Conservation (phyloP, 2,329 filamentous ascomycete species). For the Berkeleyomyces basicola region DNA sequence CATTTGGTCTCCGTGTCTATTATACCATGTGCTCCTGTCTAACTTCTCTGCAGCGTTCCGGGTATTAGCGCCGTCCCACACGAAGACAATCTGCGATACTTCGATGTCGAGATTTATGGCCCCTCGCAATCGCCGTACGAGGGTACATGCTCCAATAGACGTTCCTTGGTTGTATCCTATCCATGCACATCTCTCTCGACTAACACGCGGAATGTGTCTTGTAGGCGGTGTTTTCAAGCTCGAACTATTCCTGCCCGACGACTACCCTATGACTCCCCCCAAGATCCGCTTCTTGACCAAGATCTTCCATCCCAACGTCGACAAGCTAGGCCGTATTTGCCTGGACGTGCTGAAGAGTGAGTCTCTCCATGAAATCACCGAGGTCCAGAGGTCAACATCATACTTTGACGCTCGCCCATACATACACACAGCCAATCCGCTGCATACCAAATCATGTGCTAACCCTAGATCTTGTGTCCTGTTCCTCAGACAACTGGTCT, state of each 20-base stretch:
- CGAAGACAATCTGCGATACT: slow-evolving; percentile 94
- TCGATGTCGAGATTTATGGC: slow-evolving; percentile 92
- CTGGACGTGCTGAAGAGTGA: slow-evolving; percentile 92
- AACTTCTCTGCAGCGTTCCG: slow-evolving; percentile 48
- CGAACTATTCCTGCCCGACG: slow-evolving; percentile 91
- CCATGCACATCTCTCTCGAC: not conserved
- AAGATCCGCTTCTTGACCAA: slow-evolving; percentile 98
- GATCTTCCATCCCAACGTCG: slow-evolving; percentile 98
- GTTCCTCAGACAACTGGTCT: slow-evolving; percentile 80
- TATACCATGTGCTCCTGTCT: not conserved
- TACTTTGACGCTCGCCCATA: not conserved
- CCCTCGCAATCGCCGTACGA: slow-evolving; percentile 88
- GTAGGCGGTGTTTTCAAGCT: slow-evolving; percentile 78
- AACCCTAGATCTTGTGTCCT: not conserved
- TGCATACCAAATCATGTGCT: slow-evolving; percentile 5
- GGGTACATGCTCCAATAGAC: slow-evolving; percentile 35
- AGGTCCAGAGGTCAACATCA: not conserved
- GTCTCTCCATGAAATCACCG: slow-evolving; percentile 17
- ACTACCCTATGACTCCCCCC: slow-evolving; percentile 97
- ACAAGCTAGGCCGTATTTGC: slow-evolving; percentile 93
- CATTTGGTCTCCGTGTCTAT: not conserved
- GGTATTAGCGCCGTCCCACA: slow-evolving; percentile 93
- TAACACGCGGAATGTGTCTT: not conserved
- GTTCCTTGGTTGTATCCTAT: not conserved
- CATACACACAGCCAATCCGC: not conserved